These are phyloP conservation scores for Colletotrichum spaethianum DNA, from an alignment of 2,329 filamentous ascomycete species.

Conservation along the genomic window DNA sequence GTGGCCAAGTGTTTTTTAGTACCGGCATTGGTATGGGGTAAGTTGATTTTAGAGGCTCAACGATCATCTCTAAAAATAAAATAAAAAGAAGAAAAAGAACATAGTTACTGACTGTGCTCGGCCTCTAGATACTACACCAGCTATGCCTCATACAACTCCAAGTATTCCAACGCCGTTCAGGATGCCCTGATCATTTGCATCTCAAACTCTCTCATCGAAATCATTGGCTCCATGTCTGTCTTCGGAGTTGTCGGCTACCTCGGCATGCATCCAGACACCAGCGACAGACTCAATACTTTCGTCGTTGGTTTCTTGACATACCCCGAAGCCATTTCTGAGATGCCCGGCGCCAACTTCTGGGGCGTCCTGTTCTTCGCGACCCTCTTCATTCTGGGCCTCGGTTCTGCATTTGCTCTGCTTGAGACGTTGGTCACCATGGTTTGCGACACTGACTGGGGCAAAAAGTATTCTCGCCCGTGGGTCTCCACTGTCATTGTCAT, in stretches of 20 bases:
- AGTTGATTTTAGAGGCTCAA: neutral
- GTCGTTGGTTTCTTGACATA: constrained; percentile 68
- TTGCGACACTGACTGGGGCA: constrained; percentile 58
- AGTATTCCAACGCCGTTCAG: constrained; percentile 67
- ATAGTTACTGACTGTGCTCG: constrained; percentile 49
- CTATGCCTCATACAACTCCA: constrained; percentile 69
- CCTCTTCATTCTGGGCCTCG: constrained; percentile 66
- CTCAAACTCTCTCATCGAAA: constrained; percentile 67
- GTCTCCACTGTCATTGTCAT: constrained; percentile 62
- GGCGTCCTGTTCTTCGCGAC: constrained; percentile 68
- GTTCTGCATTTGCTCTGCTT: constrained; percentile 67
- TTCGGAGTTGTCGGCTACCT: constrained; percentile 67
- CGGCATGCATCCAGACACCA: constrained; percentile 48
- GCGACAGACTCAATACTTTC: constrained; percentile 61
- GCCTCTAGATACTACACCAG: constrained; percentile 69
- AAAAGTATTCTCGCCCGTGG: constrained; percentile 55
- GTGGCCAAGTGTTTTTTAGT: constrained; percentile 60
- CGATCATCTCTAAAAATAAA: constrained; percentile 43
- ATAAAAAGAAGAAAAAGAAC: no score
- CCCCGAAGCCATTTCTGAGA: constrained; percentile 65
- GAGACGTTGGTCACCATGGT: constrained; percentile 65
- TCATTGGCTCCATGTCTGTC: constrained; percentile 56
- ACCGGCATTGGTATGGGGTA: constrained; percentile 39
- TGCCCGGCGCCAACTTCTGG: constrained; percentile 70
- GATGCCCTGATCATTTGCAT: constrained; percentile 68